Evolutionary conservation across 306 rosid genomes (phyloP).

Genomic region (Boehmeria nivea): DNA sequence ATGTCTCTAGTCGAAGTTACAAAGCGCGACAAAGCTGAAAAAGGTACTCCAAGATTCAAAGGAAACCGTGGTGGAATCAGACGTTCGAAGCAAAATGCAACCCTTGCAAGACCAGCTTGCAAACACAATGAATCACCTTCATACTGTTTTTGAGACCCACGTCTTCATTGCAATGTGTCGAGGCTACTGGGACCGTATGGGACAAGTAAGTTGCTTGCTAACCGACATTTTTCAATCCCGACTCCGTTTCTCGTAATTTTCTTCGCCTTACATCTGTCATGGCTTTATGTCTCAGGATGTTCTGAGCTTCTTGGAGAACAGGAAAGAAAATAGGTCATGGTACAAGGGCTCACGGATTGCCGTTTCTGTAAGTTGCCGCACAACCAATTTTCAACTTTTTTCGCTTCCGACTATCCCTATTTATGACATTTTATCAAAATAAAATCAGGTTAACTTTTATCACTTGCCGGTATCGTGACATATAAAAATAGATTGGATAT

Average conservation of each 20-base stretch:
- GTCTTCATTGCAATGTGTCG: constrained; percentile 83
- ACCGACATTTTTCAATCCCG: background rate
- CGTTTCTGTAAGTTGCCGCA: constrained; percentile 70
- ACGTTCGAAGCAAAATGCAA: constrained; percentile 74
- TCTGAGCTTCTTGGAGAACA: constrained; percentile 86
- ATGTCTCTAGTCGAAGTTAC: constrained; percentile 67
- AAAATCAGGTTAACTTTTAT: no score
- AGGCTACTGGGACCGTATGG: constrained; percentile 94
- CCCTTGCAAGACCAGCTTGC: constrained; percentile 71
- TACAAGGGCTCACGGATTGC: constrained; percentile 89
- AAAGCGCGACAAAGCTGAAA: constrained; percentile 75
- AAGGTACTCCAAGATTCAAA: constrained; percentile 95
- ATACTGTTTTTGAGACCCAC: constrained; percentile 56
- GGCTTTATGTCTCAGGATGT: constrained; percentile 60
- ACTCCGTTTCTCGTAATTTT: background rate
- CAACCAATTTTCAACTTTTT: no score
- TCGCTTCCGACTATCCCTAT: no score
- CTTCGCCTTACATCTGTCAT: background rate
- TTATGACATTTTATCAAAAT: no score
- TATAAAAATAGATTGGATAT: no score
- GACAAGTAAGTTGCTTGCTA: constrained; percentile 52
- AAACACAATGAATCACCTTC: constrained; percentile 62
- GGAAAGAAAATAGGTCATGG: constrained; percentile 91
- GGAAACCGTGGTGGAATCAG: constrained; percentile 76
- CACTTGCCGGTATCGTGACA: no score